Percentiles rank a stretch among this genome's conserved stretches.
These are phyloP conservation scores for Claviceps pusilla DNA, from an alignment of 2,329 filamentous ascomycete genomes.

Conservation along the genomic window DNA sequence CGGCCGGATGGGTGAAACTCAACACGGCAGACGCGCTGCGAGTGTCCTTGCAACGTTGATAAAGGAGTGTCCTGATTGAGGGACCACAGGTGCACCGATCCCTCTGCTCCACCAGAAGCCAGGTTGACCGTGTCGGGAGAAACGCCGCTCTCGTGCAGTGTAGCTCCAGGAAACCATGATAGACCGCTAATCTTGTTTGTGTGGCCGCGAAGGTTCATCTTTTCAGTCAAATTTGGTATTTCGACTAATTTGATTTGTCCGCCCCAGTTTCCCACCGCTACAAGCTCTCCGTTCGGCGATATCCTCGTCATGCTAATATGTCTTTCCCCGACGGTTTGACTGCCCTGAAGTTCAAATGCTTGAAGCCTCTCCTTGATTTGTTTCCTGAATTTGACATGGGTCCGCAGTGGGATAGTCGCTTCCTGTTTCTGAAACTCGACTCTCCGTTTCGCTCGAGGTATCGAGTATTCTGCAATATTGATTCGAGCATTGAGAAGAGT, in stretches of 20 bases:
- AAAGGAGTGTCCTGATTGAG: slow-evolving; percentile 73
- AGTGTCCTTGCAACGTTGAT: slow-evolving; percentile 68
- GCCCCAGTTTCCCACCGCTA: slow-evolving; percentile 87
- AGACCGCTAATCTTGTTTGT: slow-evolving; percentile 80
- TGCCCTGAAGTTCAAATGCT: slow-evolving; percentile 80
- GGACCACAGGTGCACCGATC: slow-evolving; percentile 79
- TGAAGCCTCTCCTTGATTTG: slow-evolving; percentile 69
- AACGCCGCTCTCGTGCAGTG: slow-evolving; percentile 53
- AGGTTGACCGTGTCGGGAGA: slow-evolving; percentile 66
- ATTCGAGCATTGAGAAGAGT: slow-evolving; percentile 62
- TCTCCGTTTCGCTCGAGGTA: slow-evolving; percentile 66
- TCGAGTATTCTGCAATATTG: slow-evolving; percentile 66
- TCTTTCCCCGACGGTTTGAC: slow-evolving; percentile 80
- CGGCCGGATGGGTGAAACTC: slow-evolving; percentile 88
- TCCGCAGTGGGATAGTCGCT: slow-evolving; percentile 67
- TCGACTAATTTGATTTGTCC: slow-evolving; percentile 76
- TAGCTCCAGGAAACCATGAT: slow-evolving; percentile 77
- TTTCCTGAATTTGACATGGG: slow-evolving; percentile 86
- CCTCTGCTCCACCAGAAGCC: slow-evolving; percentile 80
- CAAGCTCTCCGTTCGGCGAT: slow-evolving; percentile 65
- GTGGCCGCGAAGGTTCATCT: slow-evolving; percentile 64
- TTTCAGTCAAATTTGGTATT: slow-evolving; percentile 68
- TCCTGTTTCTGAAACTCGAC: slow-evolving; percentile 67
- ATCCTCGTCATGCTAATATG: slow-evolving; percentile 87
- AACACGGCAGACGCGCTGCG: slow-evolving; percentile 73